Conservation (phyloP, 805 yeast genomes). For the Candida palmyrensis region DNA sequence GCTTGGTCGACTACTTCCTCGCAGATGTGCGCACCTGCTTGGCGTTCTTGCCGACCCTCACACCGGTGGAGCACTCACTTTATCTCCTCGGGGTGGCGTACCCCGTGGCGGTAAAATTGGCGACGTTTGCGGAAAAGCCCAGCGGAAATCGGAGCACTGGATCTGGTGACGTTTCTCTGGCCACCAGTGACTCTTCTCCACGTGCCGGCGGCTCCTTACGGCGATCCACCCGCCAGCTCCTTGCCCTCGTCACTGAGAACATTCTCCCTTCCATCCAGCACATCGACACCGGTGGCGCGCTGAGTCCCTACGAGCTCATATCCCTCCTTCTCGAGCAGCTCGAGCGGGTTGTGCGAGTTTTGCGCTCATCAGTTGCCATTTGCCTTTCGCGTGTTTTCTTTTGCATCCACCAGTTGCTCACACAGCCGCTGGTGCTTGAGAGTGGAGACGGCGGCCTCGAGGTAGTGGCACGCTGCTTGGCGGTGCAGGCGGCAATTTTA, state of each 20-base stretch:
- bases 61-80: constrained; percentile 17
- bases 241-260: constrained; percentile 20
- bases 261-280: constrained; percentile 22
- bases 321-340: constrained; percentile 15
- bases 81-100: constrained; percentile 19
- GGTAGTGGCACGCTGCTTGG: constrained; percentile 14
- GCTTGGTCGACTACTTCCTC: constrained; percentile 21
- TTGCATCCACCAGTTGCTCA: constrained; percentile 24
- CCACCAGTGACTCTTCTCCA: background rate
- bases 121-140: constrained; percentile 7
- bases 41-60: constrained; percentile 23
- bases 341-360: constrained; percentile 3
- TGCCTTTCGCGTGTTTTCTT: constrained; percentile 24
- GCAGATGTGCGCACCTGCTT: constrained; percentile 20
- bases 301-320: constrained; percentile 8
- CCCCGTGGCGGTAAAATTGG: constrained; percentile 11
- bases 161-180: background rate
- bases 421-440: constrained; percentile 24
- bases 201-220: too few relatives aligned
- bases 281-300: constrained; percentile 10
- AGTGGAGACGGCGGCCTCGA: constrained; percentile 9
- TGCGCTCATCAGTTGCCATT: constrained; percentile 14
- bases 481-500: constrained; percentile 13
- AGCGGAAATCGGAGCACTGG: too few relatives aligned
- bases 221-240: constrained; percentile 5